These are phyloP conservation scores for Amylocarpus encephaloides DNA, from an alignment of 2,329 filamentous ascomycete genomes.

Conservation along the genomic window DNA sequence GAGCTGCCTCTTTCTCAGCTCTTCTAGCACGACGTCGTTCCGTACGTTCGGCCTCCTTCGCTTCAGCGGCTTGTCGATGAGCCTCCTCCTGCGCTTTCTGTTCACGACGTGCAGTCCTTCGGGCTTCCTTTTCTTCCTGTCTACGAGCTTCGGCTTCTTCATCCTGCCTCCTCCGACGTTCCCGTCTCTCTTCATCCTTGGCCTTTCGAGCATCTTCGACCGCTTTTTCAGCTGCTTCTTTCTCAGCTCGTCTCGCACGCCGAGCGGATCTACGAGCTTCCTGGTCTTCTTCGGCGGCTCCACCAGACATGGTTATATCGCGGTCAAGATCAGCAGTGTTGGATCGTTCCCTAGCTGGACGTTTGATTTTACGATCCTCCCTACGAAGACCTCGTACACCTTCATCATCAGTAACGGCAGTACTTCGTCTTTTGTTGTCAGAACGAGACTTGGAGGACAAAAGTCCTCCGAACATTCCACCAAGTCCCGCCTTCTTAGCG, in stretches of 20 bases:
- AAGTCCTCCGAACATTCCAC: conserved; percentile 57
- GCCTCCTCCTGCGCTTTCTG: conserved; percentile 42
- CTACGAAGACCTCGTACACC: conserved; percentile 26
- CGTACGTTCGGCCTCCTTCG: conserved; percentile 39
- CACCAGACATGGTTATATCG: conserved; percentile 37
- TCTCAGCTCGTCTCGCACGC: conserved; percentile 50
- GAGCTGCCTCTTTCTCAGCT: conserved; percentile 37
- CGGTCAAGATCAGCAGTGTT: conserved; percentile 42
- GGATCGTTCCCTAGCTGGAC: conserved; percentile 30
- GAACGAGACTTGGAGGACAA: conserved; percentile 39
- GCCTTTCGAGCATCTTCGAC: conserved; percentile 47
- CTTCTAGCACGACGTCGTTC: conserved; percentile 44
- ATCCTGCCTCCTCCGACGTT: conserved; percentile 49
- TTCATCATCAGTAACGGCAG: conserved; percentile 47
- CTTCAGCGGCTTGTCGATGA: conserved; percentile 28
- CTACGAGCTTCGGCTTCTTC: conserved; percentile 49
- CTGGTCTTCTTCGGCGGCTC: conserved; percentile 47
- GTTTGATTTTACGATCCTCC: conserved; percentile 34
- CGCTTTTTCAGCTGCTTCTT: conserved; percentile 42
- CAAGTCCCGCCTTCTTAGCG: conserved; percentile 53
- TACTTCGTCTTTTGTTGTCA: conserved; percentile 44
- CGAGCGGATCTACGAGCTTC: conserved; percentile 59
- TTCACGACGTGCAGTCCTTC: conserved; percentile 49
- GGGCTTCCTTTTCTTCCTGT: conserved; percentile 52
- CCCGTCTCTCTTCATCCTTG: conserved; percentile 51